These are phyloP conservation scores for Boletellus emodensis DNA, from an alignment of 768 basidiomycete genomes.

Conservation along the genomic window DNA sequence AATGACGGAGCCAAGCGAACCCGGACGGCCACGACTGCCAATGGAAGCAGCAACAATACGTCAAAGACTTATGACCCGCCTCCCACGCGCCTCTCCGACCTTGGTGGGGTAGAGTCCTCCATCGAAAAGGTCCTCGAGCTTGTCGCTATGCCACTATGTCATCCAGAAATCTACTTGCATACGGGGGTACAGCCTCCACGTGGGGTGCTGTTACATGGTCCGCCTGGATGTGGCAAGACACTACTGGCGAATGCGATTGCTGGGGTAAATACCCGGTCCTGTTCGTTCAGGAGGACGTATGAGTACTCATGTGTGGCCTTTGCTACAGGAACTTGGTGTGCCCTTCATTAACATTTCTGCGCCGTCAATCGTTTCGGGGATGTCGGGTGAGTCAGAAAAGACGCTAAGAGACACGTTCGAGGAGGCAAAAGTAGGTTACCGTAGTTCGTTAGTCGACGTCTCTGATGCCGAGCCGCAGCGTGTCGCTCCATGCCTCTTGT, in stretches of 20 bases:
- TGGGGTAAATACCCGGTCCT: conserved; percentile 56
- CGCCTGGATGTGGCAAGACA: conserved; percentile 97
- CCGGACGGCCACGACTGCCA: conserved; percentile 32
- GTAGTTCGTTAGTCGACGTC: background rate
- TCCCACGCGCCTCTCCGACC: conserved; percentile 68
- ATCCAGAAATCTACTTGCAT: conserved; percentile 93
- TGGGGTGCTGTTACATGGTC: conserved; percentile 91
- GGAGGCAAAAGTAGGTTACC: conserved; percentile 74
- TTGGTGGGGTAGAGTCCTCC: conserved; percentile 83
- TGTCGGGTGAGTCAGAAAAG: conserved; percentile 99
- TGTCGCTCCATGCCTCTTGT: conserved; percentile 87
- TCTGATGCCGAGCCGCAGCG: conserved; percentile 43
- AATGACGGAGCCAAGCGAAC: conserved; percentile 55
- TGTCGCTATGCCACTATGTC: conserved; percentile 92
- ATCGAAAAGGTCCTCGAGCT: conserved; percentile 93
- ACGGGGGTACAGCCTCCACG: conserved; percentile 91
- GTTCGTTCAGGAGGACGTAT: background rate
- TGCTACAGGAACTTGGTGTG: conserved; percentile 74
- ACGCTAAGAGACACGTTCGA: conserved; percentile 94
- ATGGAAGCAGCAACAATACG: conserved; percentile 18
- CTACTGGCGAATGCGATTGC: conserved; percentile 92
- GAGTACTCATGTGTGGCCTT: background rate
- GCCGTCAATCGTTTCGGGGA: conserved; percentile 93
- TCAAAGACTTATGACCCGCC: conserved; percentile 58
- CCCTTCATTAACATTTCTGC: conserved; percentile 95